A percentile compares a stretch with the other conserved stretches of the same genome.
Evolutionary conservation across 2,329 filamentous ascomycete genomes (phyloP).

Genomic region (Bipolaris victoriae): DNA sequence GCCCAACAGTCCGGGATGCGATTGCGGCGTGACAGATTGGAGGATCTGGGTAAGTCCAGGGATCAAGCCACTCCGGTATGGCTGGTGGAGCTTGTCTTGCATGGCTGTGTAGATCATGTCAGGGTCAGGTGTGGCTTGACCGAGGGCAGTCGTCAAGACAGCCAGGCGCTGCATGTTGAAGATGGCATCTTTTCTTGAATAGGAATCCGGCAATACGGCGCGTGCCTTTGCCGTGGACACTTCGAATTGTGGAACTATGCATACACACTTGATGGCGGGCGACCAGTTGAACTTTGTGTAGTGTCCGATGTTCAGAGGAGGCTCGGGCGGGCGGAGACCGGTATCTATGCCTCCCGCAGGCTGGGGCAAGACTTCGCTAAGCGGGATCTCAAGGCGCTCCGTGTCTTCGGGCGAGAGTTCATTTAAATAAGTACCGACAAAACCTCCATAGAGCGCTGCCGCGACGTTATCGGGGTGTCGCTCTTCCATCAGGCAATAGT

Average conservation of each 20-base stretch:
- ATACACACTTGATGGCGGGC: conserved; percentile 92
- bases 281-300: conserved; percentile 97
- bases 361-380: conserved; percentile 89
- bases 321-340: conserved; percentile 81
- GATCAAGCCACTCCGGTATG: conserved; percentile 89
- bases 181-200: conserved; percentile 82
- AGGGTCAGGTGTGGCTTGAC: conserved; percentile 86
- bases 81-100: conserved; percentile 98
- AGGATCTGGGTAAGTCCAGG: conserved; percentile 91
- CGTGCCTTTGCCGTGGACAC: conserved; percentile 93
- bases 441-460: conserved; percentile 92
- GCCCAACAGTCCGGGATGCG: conserved; percentile 85
- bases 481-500: conserved; percentile 96
- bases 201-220: conserved; percentile 79
- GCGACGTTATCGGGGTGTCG: conserved; percentile 68
- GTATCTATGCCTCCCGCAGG: conserved; percentile 92
- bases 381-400: conserved; percentile 88
- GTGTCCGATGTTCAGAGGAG: conserved; percentile 91
- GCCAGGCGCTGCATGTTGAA: conserved; percentile 97
- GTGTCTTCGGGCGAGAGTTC: conserved; percentile 88
- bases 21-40: conserved; percentile 84
- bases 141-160: conserved; percentile 85
- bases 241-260: conserved; percentile 94
- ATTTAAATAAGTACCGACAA: conserved; percentile 95
- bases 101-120: conserved; percentile 96